Evolutionary conservation across 768 basidiomycete genomes (phyloP), one percentile per base, ranked within the genome.

Genomic region (Gelatoporia subvermispora): DNA sequence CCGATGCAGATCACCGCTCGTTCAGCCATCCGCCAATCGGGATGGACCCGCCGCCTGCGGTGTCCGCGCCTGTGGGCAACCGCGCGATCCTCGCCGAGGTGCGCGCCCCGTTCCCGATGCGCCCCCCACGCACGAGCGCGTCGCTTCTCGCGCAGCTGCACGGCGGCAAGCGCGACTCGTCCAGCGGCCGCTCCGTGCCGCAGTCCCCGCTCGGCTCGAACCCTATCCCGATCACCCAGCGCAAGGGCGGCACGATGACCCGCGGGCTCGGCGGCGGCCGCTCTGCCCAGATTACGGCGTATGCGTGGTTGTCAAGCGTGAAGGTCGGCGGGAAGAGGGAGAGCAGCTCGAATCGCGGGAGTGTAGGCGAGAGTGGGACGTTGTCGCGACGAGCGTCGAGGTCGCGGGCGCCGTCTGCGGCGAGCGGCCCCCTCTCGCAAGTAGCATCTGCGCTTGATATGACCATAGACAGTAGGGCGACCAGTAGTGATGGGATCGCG

Each of bases 271-370:
- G 73, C 8, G 76, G 78, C 2, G 76, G 74, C 8, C 80, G 75
- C 54, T 68, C 71, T 35, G 68, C 74, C 11, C 68, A 72, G 38
- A 78, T 91, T 70, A 84, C 89, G 39, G 72, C 81, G 4, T 68
- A 85, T 35, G 73, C 78, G 2, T 92, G 90, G 89, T 60, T 90
- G 44, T 75, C 82, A 13, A 85, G 75, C 53, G 82, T 91, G 43
- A 85, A 81, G 52, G 81, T 85, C n/a, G 75, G 78, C 8, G 71
- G 71, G 24, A 61, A 63, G 54, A 64, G 78, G 44, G 78, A 80
- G 8, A 78, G 77, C 43, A 84, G 80, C 51, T 76, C 77, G 4
- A 75, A 81, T 15, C 71, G 71, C 3, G 73, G 74, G 11, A 81
- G 79, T 50, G 73, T 70, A 4, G 67, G 57, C 7, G 73, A 75